Evolutionary conservation across 139 green algal genomes (phyloP).

Genomic region (Picocystis salinarum): DNA sequence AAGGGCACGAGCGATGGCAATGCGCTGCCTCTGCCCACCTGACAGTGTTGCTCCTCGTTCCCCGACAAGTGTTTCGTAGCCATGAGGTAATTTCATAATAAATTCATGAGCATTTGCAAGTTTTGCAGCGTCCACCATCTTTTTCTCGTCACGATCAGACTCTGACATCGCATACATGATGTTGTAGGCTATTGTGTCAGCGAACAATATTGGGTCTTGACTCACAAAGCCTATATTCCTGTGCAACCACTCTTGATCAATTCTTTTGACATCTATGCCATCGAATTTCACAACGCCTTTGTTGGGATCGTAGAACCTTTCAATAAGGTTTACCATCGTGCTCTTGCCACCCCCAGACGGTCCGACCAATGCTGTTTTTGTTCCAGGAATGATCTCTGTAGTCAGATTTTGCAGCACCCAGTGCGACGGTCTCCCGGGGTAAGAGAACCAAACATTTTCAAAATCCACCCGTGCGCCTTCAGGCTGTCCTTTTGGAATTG

Average conservation of each 20-base stretch:
- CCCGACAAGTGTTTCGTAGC: slow-evolving; percentile 17
- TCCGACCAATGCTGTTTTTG: slow-evolving; percentile 51
- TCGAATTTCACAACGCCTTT: not conserved
- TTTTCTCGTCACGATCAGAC: too few relatives aligned
- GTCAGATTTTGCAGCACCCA: too few relatives aligned
- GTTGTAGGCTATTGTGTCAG: not conserved
- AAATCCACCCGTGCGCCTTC: too few relatives aligned
- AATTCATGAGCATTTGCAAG: slow-evolving; percentile 61
- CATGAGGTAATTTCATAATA: slow-evolving; percentile 38
- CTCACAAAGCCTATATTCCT: not conserved
- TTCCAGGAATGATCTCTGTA: not conserved
- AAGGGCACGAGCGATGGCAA: slow-evolving; percentile 67
- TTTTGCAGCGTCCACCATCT: slow-evolving; percentile 43
- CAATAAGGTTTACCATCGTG: slow-evolving; percentile 71
- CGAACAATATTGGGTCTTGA: slow-evolving; percentile 1
- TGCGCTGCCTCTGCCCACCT: slow-evolving; percentile 70
- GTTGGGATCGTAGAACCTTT: slow-evolving; percentile 71
- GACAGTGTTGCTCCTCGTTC: slow-evolving; percentile 22
- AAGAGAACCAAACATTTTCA: too few relatives aligned
- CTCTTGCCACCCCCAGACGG: slow-evolving; percentile 63
- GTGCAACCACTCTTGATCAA: slow-evolving; percentile 1
- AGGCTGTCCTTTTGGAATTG: too few relatives aligned
- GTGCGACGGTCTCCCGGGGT: too few relatives aligned
- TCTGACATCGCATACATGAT: too few relatives aligned
- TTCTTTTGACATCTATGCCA: not conserved